These are phyloP conservation scores for Ephemerocybe angulata DNA, from an alignment of 768 basidiomycete species.

Conservation along the genomic window DNA sequence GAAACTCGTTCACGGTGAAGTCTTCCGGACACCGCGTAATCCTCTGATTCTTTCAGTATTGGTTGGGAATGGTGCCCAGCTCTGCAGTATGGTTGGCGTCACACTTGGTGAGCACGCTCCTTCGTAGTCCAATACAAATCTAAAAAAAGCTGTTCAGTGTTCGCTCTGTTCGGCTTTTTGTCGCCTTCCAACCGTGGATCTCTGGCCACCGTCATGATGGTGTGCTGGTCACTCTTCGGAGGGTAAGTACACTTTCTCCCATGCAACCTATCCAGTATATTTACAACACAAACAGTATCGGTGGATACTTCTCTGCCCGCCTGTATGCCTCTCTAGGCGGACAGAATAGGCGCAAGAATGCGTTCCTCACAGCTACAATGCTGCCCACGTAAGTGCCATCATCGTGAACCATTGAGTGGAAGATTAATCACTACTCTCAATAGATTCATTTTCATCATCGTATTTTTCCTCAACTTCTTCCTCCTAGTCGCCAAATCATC, in stretches of 20 bases:
- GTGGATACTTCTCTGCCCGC: constrained; percentile 85
- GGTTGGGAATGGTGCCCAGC: constrained; percentile 87
- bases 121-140: background rate
- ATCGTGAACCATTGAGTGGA: background rate
- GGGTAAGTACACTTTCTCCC: constrained; percentile 43
- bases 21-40: constrained; percentile 80
- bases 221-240: constrained; percentile 93
- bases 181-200: constrained; percentile 95
- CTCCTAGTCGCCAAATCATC: constrained; percentile 82
- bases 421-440: background rate
- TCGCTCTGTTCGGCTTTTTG: constrained; percentile 88
- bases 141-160: constrained; percentile 48
- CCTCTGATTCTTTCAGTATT: constrained; percentile 79
- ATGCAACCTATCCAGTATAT: too few relatives aligned
- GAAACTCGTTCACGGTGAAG: constrained; percentile 96
- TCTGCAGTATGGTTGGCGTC: constrained; percentile 81
- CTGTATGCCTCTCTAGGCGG: constrained; percentile 81
- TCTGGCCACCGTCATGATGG: constrained; percentile 89
- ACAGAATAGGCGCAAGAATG: constrained; percentile 70
- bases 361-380: constrained; percentile 83
- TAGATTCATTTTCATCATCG: constrained; percentile 77
- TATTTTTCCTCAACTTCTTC: constrained; percentile 91
- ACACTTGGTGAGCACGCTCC: constrained; percentile 60
- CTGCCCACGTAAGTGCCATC: constrained; percentile 82
- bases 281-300: constrained; percentile 47